Evolutionary conservation across 1,284 basidiomycete genomes (phyloP), one percentile per base, ranked within the genome.

Genomic region (Xanthoconium separans): DNA sequence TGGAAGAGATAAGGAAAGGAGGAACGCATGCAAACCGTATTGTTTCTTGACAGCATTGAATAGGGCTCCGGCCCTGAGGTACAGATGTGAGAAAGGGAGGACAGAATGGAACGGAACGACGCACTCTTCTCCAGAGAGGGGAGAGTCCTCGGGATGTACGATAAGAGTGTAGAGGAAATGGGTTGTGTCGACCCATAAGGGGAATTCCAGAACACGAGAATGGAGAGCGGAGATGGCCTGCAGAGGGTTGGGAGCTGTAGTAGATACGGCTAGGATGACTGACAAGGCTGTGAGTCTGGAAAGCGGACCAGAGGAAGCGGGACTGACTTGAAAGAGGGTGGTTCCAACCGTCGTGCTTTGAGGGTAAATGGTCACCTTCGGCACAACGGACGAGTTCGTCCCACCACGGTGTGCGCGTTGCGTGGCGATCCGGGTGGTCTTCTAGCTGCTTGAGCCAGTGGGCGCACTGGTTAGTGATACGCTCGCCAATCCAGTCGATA

Each of bases 11-110:
- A 92, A 74, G 13, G 80, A 70, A 47, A 92, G 79, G 6, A 92
- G 75, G 66, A 85, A 88, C 45, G 79, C 81, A 62, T 92, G 83
- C 15, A 90, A 72, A 16, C 89, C 89, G 68, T 83, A 88, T 65
- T 91, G 89, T 65, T 89, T 91, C 77, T 87, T 92, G 50, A 88
- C 83, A 1, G 89, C 89, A 63, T 91, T 92, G 66, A 84, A 86
- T 13, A 92, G 75, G 5, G 89, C 87, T 39, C 76, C 78, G 34
- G 87, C 85, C 72, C 89, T 92, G 60, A 12, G 48, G 27, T 12
- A 30, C 44, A 44, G 27, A 56, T 31, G 46, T 65, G 44, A 63
- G 55, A 16, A 29, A 53, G 50, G 43, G 22, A 11, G 1, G 16
- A 31, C 5, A 41, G 30, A 33, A 44, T 2, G 6, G 13, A 29